phyloP scores from a whole-genome alignment of 257 asterid species.

The Thymus quinquecostatus region DNA sequence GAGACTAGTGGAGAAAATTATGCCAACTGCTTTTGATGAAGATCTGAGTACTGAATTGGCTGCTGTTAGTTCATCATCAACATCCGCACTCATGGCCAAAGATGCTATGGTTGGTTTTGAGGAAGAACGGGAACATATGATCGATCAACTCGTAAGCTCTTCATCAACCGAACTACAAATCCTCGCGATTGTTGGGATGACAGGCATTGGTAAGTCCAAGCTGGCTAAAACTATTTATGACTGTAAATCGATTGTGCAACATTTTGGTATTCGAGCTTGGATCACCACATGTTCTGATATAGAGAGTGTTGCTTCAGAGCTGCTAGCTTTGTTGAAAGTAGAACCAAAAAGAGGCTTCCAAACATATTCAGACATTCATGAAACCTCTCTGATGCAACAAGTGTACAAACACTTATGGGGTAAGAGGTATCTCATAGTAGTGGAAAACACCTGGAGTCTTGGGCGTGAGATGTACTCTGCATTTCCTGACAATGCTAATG shows the following conservation, averaged over 20 bases:
- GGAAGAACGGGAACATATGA: neutral
- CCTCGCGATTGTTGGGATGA: slow-evolving; percentile 5
- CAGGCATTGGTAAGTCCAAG: slow-evolving; percentile 20
- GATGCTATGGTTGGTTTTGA: neutral
- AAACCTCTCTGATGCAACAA: neutral
- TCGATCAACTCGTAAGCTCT: too few species aligned
- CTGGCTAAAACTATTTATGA: slow-evolving; percentile 5
- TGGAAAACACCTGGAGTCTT: neutral
- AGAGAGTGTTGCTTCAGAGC: neutral
- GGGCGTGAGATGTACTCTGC: too few species aligned
- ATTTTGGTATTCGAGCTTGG: neutral
- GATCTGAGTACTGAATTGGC: too few species aligned
- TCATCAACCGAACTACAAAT: neutral
- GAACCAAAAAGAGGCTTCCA: too few species aligned
- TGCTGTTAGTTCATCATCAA: neutral
- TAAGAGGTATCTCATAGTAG: neutral
- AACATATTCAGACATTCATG: too few species aligned
- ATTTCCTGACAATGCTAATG: neutral
- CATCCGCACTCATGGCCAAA: neutral
- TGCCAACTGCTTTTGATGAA: too few species aligned
- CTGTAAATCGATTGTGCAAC: neutral
- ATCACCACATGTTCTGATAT: neutral
- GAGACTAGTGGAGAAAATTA: neutral
- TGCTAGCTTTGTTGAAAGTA: neutral
- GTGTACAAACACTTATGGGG: neutral